Evolutionary conservation across 768 basidiomycete genomes (phyloP), one percentile per base, ranked within the genome.

Genomic region (Mycena galericulata): DNA sequence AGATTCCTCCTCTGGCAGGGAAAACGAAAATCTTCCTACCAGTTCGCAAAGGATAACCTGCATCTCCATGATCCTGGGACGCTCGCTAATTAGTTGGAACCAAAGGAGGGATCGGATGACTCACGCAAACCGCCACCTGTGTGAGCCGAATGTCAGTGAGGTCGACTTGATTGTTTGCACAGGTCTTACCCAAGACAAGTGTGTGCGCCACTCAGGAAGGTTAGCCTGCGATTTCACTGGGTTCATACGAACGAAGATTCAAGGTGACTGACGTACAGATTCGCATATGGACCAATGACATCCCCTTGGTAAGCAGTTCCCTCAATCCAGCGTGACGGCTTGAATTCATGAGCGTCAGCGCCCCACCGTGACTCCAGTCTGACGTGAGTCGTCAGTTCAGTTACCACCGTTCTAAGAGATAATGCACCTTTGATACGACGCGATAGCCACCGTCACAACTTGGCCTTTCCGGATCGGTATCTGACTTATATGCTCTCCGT

Each of bases 361-460:
- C 71, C 68, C 71, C 71, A 72, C 4, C 50, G 41, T 20, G 68
- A 55, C 30, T 38, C 55, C 8, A 51, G 34, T 66, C 67, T 61
- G 18, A 17, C 5, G 10, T 18, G 24, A 26, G 45, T 27, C 30
- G 24, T 40, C 30, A 22, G 26, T 22, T 20, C 22, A 20, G 4
- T 41, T 38, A 22, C 41, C n/a, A 38, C 34, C 12, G 64, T 78
- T 27, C 24, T 24, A 40, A 9, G 15, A 9, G 6, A 59, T 6
- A 1, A 29, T 22, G 2, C 1, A 65, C 70, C 67, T 29, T 10
- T 72, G 66, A 26, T 66, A 69, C 18, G 67, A 50, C 2, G 53
- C 57, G 2, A 69, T 43, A 4, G 43, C 50, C 22, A 54, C 0
- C 1, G 24, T 43, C 5, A 72, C 4, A 27, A 69, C 15, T 26